A percentile compares a stretch with the other conserved stretches of the same genome.
These are phyloP conservation scores for Veloporphyrellus conicus DNA, from an alignment of 1,284 basidiomycete species.

Conservation along the genomic window DNA sequence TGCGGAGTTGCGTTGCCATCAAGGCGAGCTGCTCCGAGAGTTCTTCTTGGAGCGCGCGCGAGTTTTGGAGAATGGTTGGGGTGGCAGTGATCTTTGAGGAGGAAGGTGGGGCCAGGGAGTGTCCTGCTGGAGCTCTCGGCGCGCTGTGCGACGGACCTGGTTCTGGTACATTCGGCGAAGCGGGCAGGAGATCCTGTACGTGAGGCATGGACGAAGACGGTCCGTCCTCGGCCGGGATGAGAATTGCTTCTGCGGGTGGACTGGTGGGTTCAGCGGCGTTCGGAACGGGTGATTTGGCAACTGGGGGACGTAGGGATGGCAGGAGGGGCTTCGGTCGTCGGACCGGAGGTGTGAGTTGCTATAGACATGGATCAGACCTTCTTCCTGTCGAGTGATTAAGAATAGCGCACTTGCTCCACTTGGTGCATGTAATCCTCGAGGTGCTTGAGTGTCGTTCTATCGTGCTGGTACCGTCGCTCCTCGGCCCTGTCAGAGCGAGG, in stretches of 20 bases:
- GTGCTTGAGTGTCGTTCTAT: slow-evolving; percentile 47
- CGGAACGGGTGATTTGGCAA: slow-evolving; percentile 5
- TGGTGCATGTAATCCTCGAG: slow-evolving; percentile 50
- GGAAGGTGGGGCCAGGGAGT: slow-evolving; percentile 26
- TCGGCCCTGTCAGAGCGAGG: slow-evolving; percentile 32
- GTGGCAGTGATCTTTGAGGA: slow-evolving; percentile 38
- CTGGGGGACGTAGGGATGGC: slow-evolving; percentile 33
- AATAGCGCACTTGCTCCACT: slow-evolving; percentile 43
- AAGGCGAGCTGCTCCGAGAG: slow-evolving; percentile 67
- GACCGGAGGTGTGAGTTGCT: slow-evolving; percentile 36
- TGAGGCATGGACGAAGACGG: slow-evolving; percentile 5
- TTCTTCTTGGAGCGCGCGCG: slow-evolving; percentile 63
- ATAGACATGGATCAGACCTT: slow-evolving; percentile 24
- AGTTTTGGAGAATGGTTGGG: slow-evolving; percentile 51
- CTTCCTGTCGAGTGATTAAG: not conserved
- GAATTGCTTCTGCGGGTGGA: slow-evolving; percentile 21
- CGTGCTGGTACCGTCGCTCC: slow-evolving; percentile 42
- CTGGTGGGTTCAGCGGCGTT: not conserved
- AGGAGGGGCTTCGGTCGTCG: slow-evolving; percentile 39
- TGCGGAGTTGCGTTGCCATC: slow-evolving; percentile 75
- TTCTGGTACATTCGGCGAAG: slow-evolving; percentile 8
- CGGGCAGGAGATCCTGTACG: slow-evolving; percentile 20
- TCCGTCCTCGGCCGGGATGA: slow-evolving; percentile 24
- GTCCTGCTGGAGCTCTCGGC: slow-evolving; percentile 21
- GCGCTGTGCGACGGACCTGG: slow-evolving; percentile 13